These are phyloP conservation scores for Bruguiera sexangula DNA, from an alignment of 345 rosid genomes.

Conservation along the genomic window DNA sequence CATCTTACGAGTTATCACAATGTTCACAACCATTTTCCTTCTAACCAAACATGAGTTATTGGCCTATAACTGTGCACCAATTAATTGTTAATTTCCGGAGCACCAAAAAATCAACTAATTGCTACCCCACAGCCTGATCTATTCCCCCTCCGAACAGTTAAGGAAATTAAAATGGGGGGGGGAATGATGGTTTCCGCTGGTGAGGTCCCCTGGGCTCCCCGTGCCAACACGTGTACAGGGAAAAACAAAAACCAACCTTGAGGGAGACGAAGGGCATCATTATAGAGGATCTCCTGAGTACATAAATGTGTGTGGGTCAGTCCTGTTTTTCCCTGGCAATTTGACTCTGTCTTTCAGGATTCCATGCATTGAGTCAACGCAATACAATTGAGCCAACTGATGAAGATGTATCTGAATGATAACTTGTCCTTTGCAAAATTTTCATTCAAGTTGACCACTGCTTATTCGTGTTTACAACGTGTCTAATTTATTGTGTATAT, in stretches of 20 bases:
- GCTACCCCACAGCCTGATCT: not conserved
- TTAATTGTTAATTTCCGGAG: no score
- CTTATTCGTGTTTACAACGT: no score
- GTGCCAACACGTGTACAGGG: conserved; percentile 22
- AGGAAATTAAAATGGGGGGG: not conserved
- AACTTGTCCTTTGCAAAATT: no score
- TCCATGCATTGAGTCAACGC: no score
- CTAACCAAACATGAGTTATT: no score
- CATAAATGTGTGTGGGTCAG: not conserved
- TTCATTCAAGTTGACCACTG: no score
- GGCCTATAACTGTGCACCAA: no score
- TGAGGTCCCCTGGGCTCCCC: conserved; percentile 20
- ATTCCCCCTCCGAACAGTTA: not conserved
- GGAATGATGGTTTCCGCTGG: not conserved
- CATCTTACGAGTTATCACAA: no score
- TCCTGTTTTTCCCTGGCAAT: not conserved
- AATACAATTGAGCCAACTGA: not conserved
- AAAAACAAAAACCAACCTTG: not conserved
- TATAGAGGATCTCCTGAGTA: not conserved
- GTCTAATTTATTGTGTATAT: no score
- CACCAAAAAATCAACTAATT: no score
- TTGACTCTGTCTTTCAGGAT: not conserved
- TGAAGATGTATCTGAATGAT: no score
- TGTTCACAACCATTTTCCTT: no score
- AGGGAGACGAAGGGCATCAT: conserved; percentile 11